Evolutionary conservation across 139 green algal species (phyloP).

Genomic region (Chlorella ohadii): DNA sequence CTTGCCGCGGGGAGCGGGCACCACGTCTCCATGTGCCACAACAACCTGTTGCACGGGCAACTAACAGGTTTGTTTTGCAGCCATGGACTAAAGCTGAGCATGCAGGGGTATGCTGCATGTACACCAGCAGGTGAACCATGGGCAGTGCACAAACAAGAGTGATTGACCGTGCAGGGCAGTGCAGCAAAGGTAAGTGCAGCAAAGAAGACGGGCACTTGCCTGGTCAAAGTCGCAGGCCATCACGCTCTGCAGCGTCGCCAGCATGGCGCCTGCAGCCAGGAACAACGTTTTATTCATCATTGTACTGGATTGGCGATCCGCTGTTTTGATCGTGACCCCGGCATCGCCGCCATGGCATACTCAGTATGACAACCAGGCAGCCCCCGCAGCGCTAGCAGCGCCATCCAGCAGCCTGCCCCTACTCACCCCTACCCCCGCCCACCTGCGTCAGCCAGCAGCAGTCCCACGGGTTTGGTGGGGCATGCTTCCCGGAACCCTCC

Average conservation of each 20-base stretch:
- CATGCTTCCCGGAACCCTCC: slow-evolving; percentile 1
- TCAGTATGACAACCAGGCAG: not conserved
- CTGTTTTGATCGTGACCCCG: too few relatives aligned
- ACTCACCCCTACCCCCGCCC: not conserved
- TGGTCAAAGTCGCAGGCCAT: not conserved
- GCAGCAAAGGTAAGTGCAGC: not conserved
- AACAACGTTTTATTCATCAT: too few relatives aligned
- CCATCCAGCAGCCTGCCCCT: too few relatives aligned
- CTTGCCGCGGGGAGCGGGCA: not conserved
- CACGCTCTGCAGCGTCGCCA: not conserved
- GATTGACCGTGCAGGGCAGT: not conserved
- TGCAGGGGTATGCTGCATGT: too few relatives aligned
- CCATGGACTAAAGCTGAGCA: not conserved
- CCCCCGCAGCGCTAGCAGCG: too few relatives aligned
- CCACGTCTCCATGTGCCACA: not conserved
- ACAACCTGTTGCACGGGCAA: too few relatives aligned
- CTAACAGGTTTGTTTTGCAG: too few relatives aligned
- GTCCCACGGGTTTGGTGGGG: slow-evolving; percentile 2
- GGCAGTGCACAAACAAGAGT: too few relatives aligned
- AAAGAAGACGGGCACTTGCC: not conserved
- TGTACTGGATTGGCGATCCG: too few relatives aligned
- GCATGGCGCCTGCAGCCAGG: not conserved
- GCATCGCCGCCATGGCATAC: too few relatives aligned
- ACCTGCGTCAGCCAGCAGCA: not conserved
- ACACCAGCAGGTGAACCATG: too few relatives aligned